Base-by-base conservation (phyloP, 441 rosid genomes). In the Raphanus hybrid region DNA sequence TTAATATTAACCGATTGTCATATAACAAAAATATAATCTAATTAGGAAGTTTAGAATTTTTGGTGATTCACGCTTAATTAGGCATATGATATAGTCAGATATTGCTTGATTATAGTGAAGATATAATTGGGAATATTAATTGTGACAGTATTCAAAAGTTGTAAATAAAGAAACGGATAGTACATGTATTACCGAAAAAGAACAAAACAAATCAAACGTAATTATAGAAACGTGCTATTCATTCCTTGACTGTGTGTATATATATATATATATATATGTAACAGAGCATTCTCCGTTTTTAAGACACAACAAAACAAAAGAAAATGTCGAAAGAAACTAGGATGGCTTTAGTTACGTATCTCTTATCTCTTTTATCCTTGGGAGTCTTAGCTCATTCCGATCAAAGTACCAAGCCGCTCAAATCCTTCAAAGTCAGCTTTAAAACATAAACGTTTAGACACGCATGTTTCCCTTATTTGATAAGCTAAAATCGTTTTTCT, bases 331-430 rank as follows among this genome's bases (percentile, higher is more conserved):
- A 12, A n/a, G 4, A 5, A 55, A 54, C 12, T 50, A 55, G 5
- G 48, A 41, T 69, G 72, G 48, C 29, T 68, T 29, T 68, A 10
- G 10, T 32, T 52, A 68, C 52, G 45, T 29, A 68, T 54, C 52
- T 69, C 0, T 16, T 34, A 16, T 4, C 0, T 35, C 7, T 34
- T 35, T 35, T 69, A 0, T 55, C 55, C 8, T 34, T 34, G 4
- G 64, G 5, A 18, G 2, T 16, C 12, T 2, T 35, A 34, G 34
- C 55, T 12, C 18, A 12, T 69, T 69, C 63, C 1, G 34, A 35
- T 69, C 34, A 69, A 34, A 55, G 5, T 34, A 18, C 29, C 34
- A 23, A 20, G 8, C 64, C 73, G 18, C 18, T 18, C 11, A 69
- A 0, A 55, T 55, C 73, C 2, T 55, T 69, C 1, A 69, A 10